Evolutionary conservation across 805 yeast genomes (phyloP).

Genomic region (Candida adriatica): DNA sequence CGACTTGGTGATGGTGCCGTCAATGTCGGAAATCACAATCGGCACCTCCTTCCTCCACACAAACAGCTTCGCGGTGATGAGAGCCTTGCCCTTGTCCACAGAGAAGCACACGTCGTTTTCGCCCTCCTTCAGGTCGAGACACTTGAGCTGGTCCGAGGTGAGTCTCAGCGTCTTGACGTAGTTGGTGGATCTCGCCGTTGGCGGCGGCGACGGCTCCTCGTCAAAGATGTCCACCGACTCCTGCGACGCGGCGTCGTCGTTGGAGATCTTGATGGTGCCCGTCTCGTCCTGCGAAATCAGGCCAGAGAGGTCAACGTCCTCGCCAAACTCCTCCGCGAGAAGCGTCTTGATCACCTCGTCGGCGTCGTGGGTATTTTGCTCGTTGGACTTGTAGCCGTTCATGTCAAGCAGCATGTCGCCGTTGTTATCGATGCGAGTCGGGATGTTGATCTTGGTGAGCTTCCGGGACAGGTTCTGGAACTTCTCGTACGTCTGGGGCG

Average conservation of each 20-base stretch:
- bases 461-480: slow-evolving; percentile 59
- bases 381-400: slow-evolving; percentile 92
- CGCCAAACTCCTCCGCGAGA: slow-evolving; percentile 68
- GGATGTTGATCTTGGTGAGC: slow-evolving; percentile 68
- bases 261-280: slow-evolving; percentile 59
- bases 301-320: slow-evolving; percentile 37
- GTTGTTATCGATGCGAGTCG: slow-evolving; percentile 78
- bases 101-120: slow-evolving; percentile 72
- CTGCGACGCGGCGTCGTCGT: slow-evolving; percentile 18
- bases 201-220: slow-evolving; percentile 1
- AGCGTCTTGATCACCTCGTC: slow-evolving; percentile 71
- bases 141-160: slow-evolving; percentile 81
- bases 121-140: slow-evolving; percentile 69
- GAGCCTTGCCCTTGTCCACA: slow-evolving; percentile 77
- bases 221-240: slow-evolving; percentile 5
- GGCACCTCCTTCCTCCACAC: slow-evolving; percentile 83
- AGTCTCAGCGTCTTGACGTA: slow-evolving; percentile 85
- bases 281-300: slow-evolving; percentile 52
- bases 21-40: slow-evolving; percentile 93
- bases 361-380: slow-evolving; percentile 65
- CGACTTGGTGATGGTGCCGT: slow-evolving; percentile 95
- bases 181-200: slow-evolving; percentile 22
- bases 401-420: slow-evolving; percentile 90
- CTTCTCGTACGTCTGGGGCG: slow-evolving; percentile 42
- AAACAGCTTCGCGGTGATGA: slow-evolving; percentile 64